Conservation (phyloP, 116 monocot genomes). For the Trichopus zeylanicus region DNA sequence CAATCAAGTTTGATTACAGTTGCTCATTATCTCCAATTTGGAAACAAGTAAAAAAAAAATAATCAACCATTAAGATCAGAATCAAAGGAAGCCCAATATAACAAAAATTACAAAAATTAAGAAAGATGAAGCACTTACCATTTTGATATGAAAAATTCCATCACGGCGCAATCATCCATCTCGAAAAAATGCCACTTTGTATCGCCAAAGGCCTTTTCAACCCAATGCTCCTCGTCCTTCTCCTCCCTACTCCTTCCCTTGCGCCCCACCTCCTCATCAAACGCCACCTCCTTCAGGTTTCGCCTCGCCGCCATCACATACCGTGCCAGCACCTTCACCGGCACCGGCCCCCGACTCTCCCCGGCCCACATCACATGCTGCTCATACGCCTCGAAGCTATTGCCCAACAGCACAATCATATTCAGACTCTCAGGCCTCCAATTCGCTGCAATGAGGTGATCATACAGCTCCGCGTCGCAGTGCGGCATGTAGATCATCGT, state of each 20-base stretch:
- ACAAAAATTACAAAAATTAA: too few species aligned
- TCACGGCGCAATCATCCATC: slow-evolving; percentile 10
- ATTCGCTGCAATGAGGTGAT: slow-evolving; percentile 42
- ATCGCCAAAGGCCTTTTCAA: slow-evolving; percentile 54
- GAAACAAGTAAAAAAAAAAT: too few species aligned
- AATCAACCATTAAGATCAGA: too few species aligned
- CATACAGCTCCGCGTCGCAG: slow-evolving; percentile 71
- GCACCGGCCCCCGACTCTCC: slow-evolving; percentile 13
- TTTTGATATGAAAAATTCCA: neutral
- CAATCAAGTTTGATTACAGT: too few species aligned
- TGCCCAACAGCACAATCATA: slow-evolving; percentile 57
- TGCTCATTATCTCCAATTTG: too few species aligned
- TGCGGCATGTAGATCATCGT: slow-evolving; percentile 93
- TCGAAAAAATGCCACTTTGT: slow-evolving; percentile 94
- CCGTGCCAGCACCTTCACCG: slow-evolving; percentile 20
- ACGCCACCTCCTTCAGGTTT: slow-evolving; percentile 42
- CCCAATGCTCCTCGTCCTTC: slow-evolving; percentile 11
- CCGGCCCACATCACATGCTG: slow-evolving; percentile 17
- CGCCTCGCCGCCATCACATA: slow-evolving; percentile 28
- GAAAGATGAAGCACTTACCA: neutral
- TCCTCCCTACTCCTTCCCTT: slow-evolving; percentile 10
- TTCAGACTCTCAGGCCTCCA: slow-evolving; percentile 40
- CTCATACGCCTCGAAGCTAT: slow-evolving; percentile 63
- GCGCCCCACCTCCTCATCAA: slow-evolving; percentile 15
- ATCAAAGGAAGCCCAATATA: too few species aligned